Conservation (phyloP, 192 early-diverging fungal species). For the Coemansia sp. region DNA sequence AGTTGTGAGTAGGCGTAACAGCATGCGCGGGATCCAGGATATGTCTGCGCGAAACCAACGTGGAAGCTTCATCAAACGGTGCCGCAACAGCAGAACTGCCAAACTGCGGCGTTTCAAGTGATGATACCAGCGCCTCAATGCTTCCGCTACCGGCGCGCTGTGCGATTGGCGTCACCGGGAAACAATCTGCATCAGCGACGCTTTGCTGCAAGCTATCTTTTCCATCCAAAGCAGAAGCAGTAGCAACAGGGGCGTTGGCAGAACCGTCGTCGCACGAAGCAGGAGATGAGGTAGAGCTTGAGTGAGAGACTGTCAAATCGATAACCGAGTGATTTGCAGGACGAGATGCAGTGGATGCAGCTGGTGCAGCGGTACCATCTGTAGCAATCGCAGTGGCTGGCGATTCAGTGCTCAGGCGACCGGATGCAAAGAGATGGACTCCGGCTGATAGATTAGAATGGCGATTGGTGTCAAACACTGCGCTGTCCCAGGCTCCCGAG, state of each 20-base stretch:
- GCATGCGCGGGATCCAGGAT: not conserved
- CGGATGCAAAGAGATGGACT: constrained; percentile 35
- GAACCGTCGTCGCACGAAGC: constrained; percentile 8
- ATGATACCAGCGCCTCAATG: constrained; percentile 27
- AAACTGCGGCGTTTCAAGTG: constrained; percentile 39
- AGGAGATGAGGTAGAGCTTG: constrained; percentile 25
- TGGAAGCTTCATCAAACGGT: constrained; percentile 20
- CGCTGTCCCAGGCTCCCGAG: constrained; percentile 8
- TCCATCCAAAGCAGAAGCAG: no score
- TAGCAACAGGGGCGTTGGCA: not conserved
- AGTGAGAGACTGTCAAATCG: constrained; percentile 28
- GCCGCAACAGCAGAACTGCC: not conserved
- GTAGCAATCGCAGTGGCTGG: constrained; percentile 4
- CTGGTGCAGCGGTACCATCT: not conserved
- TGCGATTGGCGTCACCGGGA: constrained; percentile 21
- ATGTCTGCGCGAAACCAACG: constrained; percentile 17
- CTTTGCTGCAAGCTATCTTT: not conserved
- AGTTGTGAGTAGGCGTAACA: constrained; percentile 17
- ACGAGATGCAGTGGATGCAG: not conserved
- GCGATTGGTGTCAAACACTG: constrained; percentile 16
- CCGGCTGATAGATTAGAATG: constrained; percentile 11
- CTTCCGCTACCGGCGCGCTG: constrained; percentile 15
- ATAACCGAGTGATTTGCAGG: constrained; percentile 14
- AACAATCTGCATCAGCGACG: not conserved
- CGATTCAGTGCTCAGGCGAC: constrained; percentile 36